Percentiles rank a stretch among this genome's conserved stretches.
Evolutionary conservation across 257 asterid species (phyloP).

Genomic region (Oldenlandia corymbosa): DNA sequence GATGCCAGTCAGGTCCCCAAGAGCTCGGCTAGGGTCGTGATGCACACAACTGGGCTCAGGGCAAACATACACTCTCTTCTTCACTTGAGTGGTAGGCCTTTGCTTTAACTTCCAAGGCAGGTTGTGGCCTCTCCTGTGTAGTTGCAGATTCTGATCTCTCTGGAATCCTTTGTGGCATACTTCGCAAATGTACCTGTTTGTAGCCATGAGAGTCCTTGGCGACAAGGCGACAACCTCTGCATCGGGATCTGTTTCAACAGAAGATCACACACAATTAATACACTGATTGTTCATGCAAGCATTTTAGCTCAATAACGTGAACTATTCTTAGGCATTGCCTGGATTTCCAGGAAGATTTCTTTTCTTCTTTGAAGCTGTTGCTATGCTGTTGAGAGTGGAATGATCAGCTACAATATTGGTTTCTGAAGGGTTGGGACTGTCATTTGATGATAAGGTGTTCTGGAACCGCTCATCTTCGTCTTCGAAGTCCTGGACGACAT

Average conservation of each 20-base stretch:
- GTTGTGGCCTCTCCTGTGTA: conserved; percentile 25
- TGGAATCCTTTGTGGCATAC: conserved; percentile 27
- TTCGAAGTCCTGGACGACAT: conserved; percentile 13
- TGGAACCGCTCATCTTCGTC: conserved; percentile 11
- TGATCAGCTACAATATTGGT: neutral
- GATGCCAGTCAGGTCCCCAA: conserved; percentile 25
- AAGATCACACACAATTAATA: neutral
- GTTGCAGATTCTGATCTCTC: conserved; percentile 26
- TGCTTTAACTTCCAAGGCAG: conserved; percentile 27
- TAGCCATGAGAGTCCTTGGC: conserved; percentile 18
- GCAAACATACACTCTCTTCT: conserved; percentile 24
- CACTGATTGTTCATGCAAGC: neutral
- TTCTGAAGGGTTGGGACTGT: conserved; percentile 15
- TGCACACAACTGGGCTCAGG: conserved; percentile 26
- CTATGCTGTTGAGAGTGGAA: neutral
- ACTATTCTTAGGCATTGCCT: no score
- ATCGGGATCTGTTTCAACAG: conserved; percentile 16
- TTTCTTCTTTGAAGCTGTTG: conserved; percentile 17
- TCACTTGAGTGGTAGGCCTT: conserved; percentile 12
- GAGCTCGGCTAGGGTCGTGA: conserved; percentile 26
- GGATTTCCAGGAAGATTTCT: conserved; percentile 20
- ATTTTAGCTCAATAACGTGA: no score
- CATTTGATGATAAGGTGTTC: conserved; percentile 13
- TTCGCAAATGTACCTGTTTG: conserved; percentile 23
- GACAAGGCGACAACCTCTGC: conserved; percentile 22